Percentiles rank a stretch among this genome's conserved stretches.
Conservation (phyloP, 257 asterid species). For the Marsdenia floribunda region DNA sequence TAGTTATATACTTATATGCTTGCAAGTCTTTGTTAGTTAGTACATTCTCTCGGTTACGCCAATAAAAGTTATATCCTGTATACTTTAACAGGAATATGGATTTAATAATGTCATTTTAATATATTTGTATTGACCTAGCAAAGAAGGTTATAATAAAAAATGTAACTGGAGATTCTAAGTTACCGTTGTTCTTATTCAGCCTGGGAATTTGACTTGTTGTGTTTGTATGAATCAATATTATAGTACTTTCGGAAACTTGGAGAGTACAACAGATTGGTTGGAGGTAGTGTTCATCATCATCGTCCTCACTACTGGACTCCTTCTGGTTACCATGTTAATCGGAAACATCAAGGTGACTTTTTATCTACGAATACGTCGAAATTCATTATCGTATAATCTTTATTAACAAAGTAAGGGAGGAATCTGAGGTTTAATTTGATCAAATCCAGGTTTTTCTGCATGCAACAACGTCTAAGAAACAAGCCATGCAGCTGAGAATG, state of each 20-base stretch:
- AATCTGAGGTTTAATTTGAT: background rate
- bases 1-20: no score
- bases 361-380: background rate
- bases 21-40: no score
- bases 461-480: conserved; percentile 96
- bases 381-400: background rate
- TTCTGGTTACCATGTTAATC: conserved; percentile 91
- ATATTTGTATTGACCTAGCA: no score
- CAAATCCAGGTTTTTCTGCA: conserved; percentile 70
- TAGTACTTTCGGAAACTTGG: conserved; percentile 94
- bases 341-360: conserved; percentile 84
- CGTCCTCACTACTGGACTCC: conserved; percentile 83
- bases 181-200: no score
- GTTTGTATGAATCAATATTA: background rate
- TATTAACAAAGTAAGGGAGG: background rate
- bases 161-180: no score
- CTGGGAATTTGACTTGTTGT: background rate
- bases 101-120: no score
- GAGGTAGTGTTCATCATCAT: conserved; percentile 85
- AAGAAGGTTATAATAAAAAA: no score
- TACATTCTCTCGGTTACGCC: no score
- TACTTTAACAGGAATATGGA: no score
- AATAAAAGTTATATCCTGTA: no score
- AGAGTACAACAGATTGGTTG: conserved; percentile 95
- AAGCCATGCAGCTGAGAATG: conserved; percentile 94